Evolutionary conservation across 2,329 filamentous ascomycete species (phyloP).

Genomic region (Pseudocercospora vitis): DNA sequence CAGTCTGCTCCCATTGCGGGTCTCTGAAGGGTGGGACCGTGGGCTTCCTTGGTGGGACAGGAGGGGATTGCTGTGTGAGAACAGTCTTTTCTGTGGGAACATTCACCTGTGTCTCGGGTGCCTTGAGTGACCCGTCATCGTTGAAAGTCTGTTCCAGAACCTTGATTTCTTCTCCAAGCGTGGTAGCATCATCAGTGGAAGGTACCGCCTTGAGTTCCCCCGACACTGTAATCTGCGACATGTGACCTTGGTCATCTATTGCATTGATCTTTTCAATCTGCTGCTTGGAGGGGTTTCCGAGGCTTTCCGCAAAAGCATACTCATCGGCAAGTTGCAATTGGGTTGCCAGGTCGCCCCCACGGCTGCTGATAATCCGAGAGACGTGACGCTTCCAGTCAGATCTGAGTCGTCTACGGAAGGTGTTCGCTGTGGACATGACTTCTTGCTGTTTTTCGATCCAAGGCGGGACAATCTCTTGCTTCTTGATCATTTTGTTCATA

Average conservation of each 20-base stretch:
- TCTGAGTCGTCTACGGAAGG: slow-evolving; percentile 73
- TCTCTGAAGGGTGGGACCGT: slow-evolving; percentile 67
- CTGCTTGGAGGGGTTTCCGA: slow-evolving; percentile 58
- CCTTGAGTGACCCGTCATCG: slow-evolving; percentile 31
- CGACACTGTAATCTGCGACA: slow-evolving; percentile 50
- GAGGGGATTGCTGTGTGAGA: slow-evolving; percentile 21
- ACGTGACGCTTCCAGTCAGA: slow-evolving; percentile 84
- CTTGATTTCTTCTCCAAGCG: slow-evolving; percentile 36
- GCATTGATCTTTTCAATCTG: slow-evolving; percentile 47
- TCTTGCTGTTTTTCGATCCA: slow-evolving; percentile 99
- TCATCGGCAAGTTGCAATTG: slow-evolving; percentile 71
- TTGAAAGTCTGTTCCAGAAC: slow-evolving; percentile 40
- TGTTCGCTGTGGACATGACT: slow-evolving; percentile 64
- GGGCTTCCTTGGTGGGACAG: slow-evolving; percentile 26
- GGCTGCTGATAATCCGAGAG: slow-evolving; percentile 72
- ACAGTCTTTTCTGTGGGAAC: slow-evolving; percentile 17
- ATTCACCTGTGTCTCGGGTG: slow-evolving; percentile 26
- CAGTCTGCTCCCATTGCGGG: slow-evolving; percentile 68
- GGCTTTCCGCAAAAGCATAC: slow-evolving; percentile 72
- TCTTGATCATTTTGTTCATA: slow-evolving; percentile 97
- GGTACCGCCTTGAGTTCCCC: slow-evolving; percentile 43
- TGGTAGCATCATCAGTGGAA: slow-evolving; percentile 13
- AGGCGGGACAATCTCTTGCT: slow-evolving; percentile 89
- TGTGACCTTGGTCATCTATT: slow-evolving; percentile 48
- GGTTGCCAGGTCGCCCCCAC: slow-evolving; percentile 70